These are phyloP conservation scores for Euphorbia schlechtendalii DNA, from an alignment of 441 rosid species.

Conservation along the genomic window DNA sequence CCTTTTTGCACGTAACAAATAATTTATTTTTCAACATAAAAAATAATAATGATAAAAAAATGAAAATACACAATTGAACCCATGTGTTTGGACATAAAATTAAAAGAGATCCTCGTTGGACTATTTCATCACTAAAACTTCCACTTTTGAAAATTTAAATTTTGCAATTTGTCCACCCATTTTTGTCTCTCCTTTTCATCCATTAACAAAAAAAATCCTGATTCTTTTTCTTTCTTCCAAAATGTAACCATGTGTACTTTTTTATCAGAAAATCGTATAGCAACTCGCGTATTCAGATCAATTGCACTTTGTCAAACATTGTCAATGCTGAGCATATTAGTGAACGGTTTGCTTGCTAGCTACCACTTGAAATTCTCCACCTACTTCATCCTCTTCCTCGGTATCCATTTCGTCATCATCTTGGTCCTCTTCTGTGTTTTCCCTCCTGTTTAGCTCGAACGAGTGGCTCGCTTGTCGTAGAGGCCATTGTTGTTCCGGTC, in stretches of 20 bases:
- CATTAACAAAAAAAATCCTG: too few species aligned
- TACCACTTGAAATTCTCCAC: slow-evolving; percentile 39
- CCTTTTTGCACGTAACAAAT: slow-evolving; percentile 13
- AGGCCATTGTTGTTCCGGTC: slow-evolving; percentile 72
- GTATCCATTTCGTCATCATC: slow-evolving; percentile 26
- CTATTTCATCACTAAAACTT: background rate
- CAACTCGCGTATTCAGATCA: too few species aligned
- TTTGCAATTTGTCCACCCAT: background rate
- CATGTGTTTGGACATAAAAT: slow-evolving; percentile 22
- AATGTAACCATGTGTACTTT: too few species aligned
- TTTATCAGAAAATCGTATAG: too few species aligned
- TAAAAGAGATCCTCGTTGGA: slow-evolving; percentile 5
- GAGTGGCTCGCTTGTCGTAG: slow-evolving; percentile 25
- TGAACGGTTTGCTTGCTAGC: slow-evolving; percentile 29
- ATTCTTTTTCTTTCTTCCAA: background rate
- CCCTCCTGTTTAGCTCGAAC: slow-evolving; percentile 37
- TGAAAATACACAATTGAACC: slow-evolving; percentile 7
- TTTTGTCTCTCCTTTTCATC: background rate
- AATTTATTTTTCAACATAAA: background rate
- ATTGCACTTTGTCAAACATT: background rate
- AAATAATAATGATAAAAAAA: background rate
- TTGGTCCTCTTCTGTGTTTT: slow-evolving; percentile 30
- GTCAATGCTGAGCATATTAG: background rate
- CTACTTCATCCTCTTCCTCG: slow-evolving; percentile 29
- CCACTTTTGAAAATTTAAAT: slow-evolving; percentile 1